phyloP scores from a whole-genome alignment of 164 flowering plant genomes.

The Euptelea pleiosperma region DNA sequence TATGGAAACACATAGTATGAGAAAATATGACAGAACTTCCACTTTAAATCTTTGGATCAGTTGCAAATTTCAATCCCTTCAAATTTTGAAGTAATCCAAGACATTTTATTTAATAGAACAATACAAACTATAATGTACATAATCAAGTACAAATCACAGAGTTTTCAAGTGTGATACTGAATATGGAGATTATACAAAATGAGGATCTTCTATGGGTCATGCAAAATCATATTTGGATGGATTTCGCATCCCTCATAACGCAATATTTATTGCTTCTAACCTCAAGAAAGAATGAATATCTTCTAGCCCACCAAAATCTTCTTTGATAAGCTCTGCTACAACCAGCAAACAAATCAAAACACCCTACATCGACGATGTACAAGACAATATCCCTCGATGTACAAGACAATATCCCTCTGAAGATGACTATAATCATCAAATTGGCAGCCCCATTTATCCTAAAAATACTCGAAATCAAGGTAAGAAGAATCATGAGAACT shows the following conservation, averaged over 20 bases:
- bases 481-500: slow-evolving; percentile 32
- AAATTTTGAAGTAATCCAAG: too few species aligned
- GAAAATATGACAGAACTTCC: too few species aligned
- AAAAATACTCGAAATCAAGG: slow-evolving; percentile 62
- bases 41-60: too few species aligned
- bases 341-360: not conserved
- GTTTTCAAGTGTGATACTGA: slow-evolving; percentile 3
- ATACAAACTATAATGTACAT: not conserved
- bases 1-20: too few species aligned
- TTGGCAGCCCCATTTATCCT: slow-evolving; percentile 11
- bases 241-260: slow-evolving; percentile 1
- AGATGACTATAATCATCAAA: not conserved
- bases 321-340: slow-evolving; percentile 4
- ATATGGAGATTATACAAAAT: slow-evolving; percentile 4
- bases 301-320: slow-evolving; percentile 3
- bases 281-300: slow-evolving; percentile 11
- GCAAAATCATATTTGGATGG: slow-evolving; percentile 1
- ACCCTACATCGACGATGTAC: not conserved
- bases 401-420: not conserved
- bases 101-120: too few species aligned
- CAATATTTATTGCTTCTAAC: slow-evolving; percentile 10
- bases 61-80: too few species aligned
- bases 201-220: not conserved
- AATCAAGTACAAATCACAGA: slow-evolving; percentile 15
- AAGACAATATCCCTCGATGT: not conserved